These are phyloP conservation scores for Diospyros kaki DNA, from an alignment of 148 eudicot species.

Conservation along the genomic window DNA sequence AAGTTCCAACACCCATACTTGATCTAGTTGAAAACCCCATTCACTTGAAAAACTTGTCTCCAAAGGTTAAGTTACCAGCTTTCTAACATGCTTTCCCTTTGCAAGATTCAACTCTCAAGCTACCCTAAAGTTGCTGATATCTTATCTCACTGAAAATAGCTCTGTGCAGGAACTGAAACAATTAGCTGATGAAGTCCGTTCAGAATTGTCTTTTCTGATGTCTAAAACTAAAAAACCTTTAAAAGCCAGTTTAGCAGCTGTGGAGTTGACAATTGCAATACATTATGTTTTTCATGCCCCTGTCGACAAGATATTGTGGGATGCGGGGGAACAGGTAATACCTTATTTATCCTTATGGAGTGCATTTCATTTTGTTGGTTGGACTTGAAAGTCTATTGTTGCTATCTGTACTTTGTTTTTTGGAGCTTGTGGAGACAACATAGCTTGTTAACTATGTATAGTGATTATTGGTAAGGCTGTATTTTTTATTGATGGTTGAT, in stretches of 20 bases:
- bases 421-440: not conserved
- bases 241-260: constrained; percentile 63
- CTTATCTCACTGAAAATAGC: constrained; percentile 18
- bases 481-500: not conserved
- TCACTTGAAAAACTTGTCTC: constrained; percentile 71
- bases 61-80: constrained; percentile 53
- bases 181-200: constrained; percentile 72
- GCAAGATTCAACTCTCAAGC: not conserved
- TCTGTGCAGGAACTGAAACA: constrained; percentile 69
- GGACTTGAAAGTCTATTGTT: not conserved
- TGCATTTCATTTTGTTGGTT: not conserved
- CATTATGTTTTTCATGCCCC: constrained; percentile 86
- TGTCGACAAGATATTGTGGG: constrained; percentile 90
- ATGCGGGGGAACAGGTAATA: constrained; percentile 74
- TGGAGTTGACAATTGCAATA: constrained; percentile 82
- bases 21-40: constrained; percentile 81
- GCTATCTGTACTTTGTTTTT: not conserved
- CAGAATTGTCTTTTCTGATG: constrained; percentile 55
- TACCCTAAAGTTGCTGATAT: constrained; percentile 8
- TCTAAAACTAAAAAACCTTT: constrained; percentile 47
- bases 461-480: not conserved
- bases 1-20: constrained; percentile 74
- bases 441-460: not conserved
- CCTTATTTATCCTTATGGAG: not conserved
- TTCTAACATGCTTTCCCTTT: constrained; percentile 1